phyloP scores from a whole-genome alignment of 371 early-diverging fungal genomes.

The Dinochytrium kinnereticum region DNA sequence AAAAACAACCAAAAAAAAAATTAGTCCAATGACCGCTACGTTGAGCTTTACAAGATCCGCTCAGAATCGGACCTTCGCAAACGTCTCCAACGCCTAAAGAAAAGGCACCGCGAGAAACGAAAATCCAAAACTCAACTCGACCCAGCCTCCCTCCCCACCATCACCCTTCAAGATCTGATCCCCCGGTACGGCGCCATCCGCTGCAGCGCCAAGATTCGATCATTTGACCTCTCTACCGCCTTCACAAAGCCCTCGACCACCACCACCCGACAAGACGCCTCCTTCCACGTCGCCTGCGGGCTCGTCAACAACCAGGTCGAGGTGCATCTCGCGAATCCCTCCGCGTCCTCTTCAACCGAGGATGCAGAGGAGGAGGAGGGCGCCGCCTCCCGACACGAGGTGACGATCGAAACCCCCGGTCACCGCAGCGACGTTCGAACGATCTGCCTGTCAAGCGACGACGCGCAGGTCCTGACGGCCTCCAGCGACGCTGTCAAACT shows the following conservation, averaged over 20 bases:
- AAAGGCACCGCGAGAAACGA: slow-evolving; percentile 80
- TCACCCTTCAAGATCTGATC: slow-evolving; percentile 75
- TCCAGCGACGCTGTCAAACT: slow-evolving; percentile 81
- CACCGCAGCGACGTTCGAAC: slow-evolving; percentile 92
- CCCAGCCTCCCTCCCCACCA: slow-evolving; percentile 47
- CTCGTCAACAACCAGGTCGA: slow-evolving; percentile 78
- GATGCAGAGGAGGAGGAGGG: slow-evolving; percentile 44
- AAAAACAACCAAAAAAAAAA: neutral
- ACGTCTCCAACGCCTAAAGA: slow-evolving; percentile 79
- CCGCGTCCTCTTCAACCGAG: no score
- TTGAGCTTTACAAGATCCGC: slow-evolving; percentile 83
- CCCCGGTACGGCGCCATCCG: slow-evolving; percentile 67
- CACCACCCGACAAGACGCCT: slow-evolving; percentile 36
- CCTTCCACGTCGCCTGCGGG: slow-evolving; percentile 57
- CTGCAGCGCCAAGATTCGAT: slow-evolving; percentile 72
- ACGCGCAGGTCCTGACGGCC: slow-evolving; percentile 82
- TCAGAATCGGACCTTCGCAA: slow-evolving; percentile 78
- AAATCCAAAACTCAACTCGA: slow-evolving; percentile 31
- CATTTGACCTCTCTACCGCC: slow-evolving; percentile 77
- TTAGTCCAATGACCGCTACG: slow-evolving; percentile 77
- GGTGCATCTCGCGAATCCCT: slow-evolving; percentile 59
- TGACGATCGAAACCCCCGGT: slow-evolving; percentile 81
- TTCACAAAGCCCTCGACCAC: slow-evolving; percentile 29
- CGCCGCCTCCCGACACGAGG: slow-evolving; percentile 38
- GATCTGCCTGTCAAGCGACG: slow-evolving; percentile 83